These are phyloP conservation scores for Moesziomyces sp. DNA, from an alignment of 1,284 basidiomycete species.

Conservation along the genomic window DNA sequence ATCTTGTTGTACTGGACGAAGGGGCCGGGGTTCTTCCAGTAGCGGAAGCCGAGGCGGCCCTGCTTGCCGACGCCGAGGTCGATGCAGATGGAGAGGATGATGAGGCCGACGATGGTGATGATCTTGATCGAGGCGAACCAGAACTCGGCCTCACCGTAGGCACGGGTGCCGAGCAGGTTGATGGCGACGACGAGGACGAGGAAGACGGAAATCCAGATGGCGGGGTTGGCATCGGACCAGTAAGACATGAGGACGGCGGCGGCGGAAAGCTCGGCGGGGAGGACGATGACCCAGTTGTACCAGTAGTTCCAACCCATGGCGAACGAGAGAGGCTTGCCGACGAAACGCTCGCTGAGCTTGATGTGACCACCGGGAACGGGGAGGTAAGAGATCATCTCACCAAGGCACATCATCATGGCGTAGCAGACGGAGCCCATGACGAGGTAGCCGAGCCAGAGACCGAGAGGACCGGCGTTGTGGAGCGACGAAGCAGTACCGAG, in stretches of 20 bases:
- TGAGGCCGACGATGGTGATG: constrained; percentile 62
- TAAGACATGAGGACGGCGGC: constrained; percentile 81
- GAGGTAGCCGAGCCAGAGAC: constrained; percentile 66
- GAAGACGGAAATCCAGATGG: constrained; percentile 80
- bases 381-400: constrained; percentile 72
- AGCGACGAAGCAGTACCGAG: constrained; percentile 77
- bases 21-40: constrained; percentile 69
- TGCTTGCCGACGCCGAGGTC: constrained; percentile 57
- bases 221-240: constrained; percentile 76
- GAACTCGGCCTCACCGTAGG: constrained; percentile 68
- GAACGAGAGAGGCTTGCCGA: constrained; percentile 78
- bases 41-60: constrained; percentile 56
- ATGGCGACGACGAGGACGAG: constrained; percentile 78
- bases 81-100: constrained; percentile 61
- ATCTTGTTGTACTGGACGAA: constrained; percentile 65
- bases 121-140: constrained; percentile 69
- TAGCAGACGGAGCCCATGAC: constrained; percentile 62
- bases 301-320: constrained; percentile 77
- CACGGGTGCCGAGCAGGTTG: constrained; percentile 76
- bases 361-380: constrained; percentile 78
- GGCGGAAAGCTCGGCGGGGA: constrained; percentile 82
- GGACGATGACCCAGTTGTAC: constrained; percentile 69
- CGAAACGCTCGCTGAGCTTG: constrained; percentile 80
- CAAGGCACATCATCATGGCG: constrained; percentile 69
- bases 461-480: constrained; percentile 69